Evolutionary conservation across 106 monocot species (phyloP).

Genomic region (Ottelia alismoides): DNA sequence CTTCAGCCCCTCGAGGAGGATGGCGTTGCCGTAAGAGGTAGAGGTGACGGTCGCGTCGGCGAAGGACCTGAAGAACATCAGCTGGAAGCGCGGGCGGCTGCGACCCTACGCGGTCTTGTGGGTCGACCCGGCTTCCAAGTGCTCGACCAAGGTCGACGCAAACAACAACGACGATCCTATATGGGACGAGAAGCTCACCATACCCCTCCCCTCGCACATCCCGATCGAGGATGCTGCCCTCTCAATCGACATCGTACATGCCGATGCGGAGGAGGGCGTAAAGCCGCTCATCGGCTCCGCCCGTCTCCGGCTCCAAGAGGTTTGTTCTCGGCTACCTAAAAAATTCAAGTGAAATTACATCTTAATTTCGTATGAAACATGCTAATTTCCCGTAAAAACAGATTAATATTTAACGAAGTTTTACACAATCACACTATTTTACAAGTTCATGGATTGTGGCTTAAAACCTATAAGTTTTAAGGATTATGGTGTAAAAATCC

Average conservation of each 20-base stretch:
- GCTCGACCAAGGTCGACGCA: slow-evolving; percentile 59
- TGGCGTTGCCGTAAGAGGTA: slow-evolving; percentile 35
- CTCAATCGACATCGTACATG: slow-evolving; percentile 71
- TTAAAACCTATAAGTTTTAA: no score
- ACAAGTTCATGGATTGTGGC: no score
- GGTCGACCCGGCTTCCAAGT: slow-evolving; percentile 46
- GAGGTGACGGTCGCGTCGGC: slow-evolving; percentile 50
- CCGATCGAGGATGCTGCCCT: slow-evolving; percentile 29
- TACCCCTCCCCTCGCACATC: slow-evolving; percentile 11
- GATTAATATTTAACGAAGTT: no score
- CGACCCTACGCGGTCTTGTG: slow-evolving; percentile 59
- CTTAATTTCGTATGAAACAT: no score
- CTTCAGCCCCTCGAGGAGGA: no score
- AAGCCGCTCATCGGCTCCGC: slow-evolving; percentile 83
- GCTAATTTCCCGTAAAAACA: no score
- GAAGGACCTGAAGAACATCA: slow-evolving; percentile 73
- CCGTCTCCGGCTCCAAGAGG: slow-evolving; percentile 44
- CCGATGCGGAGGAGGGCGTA: slow-evolving; percentile 28
- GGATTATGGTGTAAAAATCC: no score
- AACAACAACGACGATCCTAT: slow-evolving; percentile 28
- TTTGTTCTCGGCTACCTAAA: no score
- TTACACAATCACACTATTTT: no score
- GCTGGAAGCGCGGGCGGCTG: slow-evolving; percentile 61
- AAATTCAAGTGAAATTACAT: no score
- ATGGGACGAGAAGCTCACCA: slow-evolving; percentile 66